A percentile compares a stretch with the other conserved stretches of the same genome.
Evolutionary conservation across 805 yeast genomes (phyloP).

Genomic region (Teunomyces pallodes): DNA sequence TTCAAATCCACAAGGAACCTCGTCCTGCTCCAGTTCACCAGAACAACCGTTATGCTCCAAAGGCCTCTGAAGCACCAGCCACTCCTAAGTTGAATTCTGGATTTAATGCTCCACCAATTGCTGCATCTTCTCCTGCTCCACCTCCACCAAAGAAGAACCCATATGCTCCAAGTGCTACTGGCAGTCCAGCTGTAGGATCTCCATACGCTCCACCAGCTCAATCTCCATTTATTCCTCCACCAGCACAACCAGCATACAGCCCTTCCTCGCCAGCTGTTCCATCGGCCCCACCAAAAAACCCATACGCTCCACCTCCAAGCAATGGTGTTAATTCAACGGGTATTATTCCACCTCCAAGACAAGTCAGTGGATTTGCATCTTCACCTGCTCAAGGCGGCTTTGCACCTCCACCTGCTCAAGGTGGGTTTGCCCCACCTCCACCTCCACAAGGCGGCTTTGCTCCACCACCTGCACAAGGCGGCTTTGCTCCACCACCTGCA

Average conservation of each 20-base stretch:
- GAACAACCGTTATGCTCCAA: constrained; percentile 30
- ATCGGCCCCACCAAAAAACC: constrained; percentile 28
- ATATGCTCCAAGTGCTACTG: constrained; percentile 21
- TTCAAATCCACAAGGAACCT: constrained; percentile 12
- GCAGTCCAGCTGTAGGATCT: constrained; percentile 9
- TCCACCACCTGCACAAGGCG: constrained; percentile 22
- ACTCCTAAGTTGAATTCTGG: constrained; percentile 11
- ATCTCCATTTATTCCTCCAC: constrained; percentile 13
- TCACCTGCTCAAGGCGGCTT: constrained; percentile 7
- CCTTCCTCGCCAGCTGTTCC: constrained; percentile 12
- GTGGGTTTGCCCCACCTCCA: constrained; percentile 20
- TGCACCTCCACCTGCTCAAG: constrained; percentile 7
- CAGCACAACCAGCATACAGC: constrained; percentile 8
- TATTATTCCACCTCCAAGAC: constrained; percentile 8
- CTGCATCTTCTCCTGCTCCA: constrained; percentile 21
- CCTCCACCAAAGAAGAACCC: constrained; percentile 16
- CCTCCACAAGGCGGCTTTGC: constrained; percentile 14
- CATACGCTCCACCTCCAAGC: constrained; percentile 34
- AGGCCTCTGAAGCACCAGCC: background rate
- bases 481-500: constrained; percentile 21
- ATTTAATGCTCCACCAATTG: constrained; percentile 19
- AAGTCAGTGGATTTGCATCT: constrained; percentile 5
- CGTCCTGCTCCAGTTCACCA: constrained; percentile 22
- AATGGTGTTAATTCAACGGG: constrained; percentile 1
- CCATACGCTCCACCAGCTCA: constrained; percentile 34